Conservation (phyloP, 2,329 filamentous ascomycete species). For the Aspergillus ustus region DNA sequence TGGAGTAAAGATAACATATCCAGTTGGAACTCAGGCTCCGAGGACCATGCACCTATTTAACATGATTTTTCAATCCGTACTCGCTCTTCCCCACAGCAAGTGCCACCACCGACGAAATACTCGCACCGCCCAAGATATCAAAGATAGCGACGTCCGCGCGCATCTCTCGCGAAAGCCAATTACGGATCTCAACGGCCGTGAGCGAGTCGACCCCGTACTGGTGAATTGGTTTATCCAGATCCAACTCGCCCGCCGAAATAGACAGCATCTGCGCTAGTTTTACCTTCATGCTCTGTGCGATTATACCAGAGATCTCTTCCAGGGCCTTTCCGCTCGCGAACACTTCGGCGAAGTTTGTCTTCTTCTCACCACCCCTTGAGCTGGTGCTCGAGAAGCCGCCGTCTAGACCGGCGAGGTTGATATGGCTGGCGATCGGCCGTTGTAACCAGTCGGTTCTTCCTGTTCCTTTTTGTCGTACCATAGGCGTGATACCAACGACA, state of each 20-base stretch:
- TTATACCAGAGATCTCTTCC: background rate
- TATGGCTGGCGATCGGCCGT: background rate
- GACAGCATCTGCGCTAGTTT: background rate
- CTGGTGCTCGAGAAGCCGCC: background rate
- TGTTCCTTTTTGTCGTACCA: background rate
- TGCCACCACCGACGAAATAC: background rate
- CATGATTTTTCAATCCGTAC: background rate
- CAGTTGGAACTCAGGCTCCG: background rate
- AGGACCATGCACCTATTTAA: background rate
- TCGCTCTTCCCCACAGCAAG: constrained; percentile 4
- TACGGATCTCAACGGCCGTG: constrained; percentile 13
- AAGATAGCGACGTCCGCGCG: constrained; percentile 14
- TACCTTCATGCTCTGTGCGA: background rate
- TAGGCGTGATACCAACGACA: background rate
- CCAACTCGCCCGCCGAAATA: background rate
- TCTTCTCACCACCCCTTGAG: background rate
- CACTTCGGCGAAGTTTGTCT: background rate
- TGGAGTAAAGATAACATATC: background rate
- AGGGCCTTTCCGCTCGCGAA: background rate
- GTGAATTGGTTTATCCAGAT: background rate
- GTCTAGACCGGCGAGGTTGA: background rate
- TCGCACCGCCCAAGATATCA: constrained; percentile 13
- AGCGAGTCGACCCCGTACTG: constrained; percentile 39
- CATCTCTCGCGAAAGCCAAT: constrained; percentile 9
- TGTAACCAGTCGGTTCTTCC: background rate